Evolutionary conservation across 2,329 filamentous ascomycete species (phyloP), one percentile per base, ranked within the genome.

Genomic region (Neurospora crassa): DNA sequence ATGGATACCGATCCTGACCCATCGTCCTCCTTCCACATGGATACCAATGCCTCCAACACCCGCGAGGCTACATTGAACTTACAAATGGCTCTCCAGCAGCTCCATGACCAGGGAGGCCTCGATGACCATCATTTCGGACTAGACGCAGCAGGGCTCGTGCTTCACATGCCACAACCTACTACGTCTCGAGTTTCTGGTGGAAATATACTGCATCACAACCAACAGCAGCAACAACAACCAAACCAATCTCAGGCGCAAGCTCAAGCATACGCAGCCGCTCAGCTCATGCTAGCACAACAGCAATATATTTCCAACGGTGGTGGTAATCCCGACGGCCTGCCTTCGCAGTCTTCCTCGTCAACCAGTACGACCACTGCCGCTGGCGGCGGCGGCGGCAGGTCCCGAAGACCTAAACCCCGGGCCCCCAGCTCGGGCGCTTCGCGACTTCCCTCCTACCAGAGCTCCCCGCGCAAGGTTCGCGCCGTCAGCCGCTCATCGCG

Each of bases 391-490:
- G 41, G 41, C 41, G 41, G 41, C 41, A 40, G 68, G 59, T 43
- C 72, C 24, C 72, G 72, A 43, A 72, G 73, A 2, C 72, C 70
- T 14, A 84, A 84, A 69, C 86, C 86, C 0, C 82, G 84, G 12
- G 86, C 86, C 5, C 86, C 85, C 1, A 87, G 85, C 1, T 85
- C 86, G 0, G 86, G 86, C 2, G 84, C 86, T 18, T 63, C 53
- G 24, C 81, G 85, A 24, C 84, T 87, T 75, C 79, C 80, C 75
- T 77, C 78, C 70, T 72, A 82, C 79, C 40, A 81, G 79, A 18
- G 79, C 20, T 81, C 81, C 47, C 81, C 81, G 41, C 79, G 85
- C 74, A 87, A 85, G 78, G 76, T 67, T 71, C 72, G 74, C 37
- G 70, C 73, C 29, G 72, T 68, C 29, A 70, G 72, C 7, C 78